Percentiles rank a stretch among this genome's conserved stretches.
Evolutionary conservation across 768 basidiomycete genomes (phyloP).

Genomic region (Ramaria sp.): DNA sequence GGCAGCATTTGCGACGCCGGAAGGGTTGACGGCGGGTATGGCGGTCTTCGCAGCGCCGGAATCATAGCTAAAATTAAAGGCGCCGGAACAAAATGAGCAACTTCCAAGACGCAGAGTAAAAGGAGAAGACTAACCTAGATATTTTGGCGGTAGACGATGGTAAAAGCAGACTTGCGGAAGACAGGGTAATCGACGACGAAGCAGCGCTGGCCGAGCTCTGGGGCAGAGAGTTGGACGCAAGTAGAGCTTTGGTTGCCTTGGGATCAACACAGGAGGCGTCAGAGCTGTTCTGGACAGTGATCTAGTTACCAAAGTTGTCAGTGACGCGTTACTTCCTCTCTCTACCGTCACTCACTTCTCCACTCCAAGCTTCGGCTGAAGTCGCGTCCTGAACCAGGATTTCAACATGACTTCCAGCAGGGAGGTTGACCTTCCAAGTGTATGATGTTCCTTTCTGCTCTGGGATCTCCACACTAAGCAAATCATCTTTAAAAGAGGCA

Average conservation of each 20-base stretch:
- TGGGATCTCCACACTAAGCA: slow-evolving; percentile 41
- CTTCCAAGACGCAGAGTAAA: not conserved
- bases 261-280: slow-evolving; percentile 27
- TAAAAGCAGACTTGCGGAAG: slow-evolving; percentile 16
- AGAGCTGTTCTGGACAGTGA: slow-evolving; percentile 24
- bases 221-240: slow-evolving; percentile 10
- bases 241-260: slow-evolving; percentile 1
- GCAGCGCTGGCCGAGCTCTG: not conserved
- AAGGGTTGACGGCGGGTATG: not conserved
- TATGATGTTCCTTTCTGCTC: slow-evolving; percentile 35
- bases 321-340: not conserved
- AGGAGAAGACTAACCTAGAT: not conserved
- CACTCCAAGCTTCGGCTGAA: slow-evolving; percentile 59
- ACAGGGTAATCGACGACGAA: not conserved
- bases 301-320: slow-evolving; percentile 11
- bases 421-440: slow-evolving; percentile 34
- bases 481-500: not conserved
- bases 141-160: slow-evolving; percentile 9
- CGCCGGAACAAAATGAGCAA: not conserved
- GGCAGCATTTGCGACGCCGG: slow-evolving; percentile 7
- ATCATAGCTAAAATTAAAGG: not conserved
- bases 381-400: slow-evolving; percentile 42
- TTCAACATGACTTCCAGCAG: slow-evolving; percentile 36
- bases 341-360: slow-evolving; percentile 30
- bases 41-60: not conserved